phyloP scores from a whole-genome alignment of 2,329 filamentous ascomycete species.

The Bipolaris oryzae region DNA sequence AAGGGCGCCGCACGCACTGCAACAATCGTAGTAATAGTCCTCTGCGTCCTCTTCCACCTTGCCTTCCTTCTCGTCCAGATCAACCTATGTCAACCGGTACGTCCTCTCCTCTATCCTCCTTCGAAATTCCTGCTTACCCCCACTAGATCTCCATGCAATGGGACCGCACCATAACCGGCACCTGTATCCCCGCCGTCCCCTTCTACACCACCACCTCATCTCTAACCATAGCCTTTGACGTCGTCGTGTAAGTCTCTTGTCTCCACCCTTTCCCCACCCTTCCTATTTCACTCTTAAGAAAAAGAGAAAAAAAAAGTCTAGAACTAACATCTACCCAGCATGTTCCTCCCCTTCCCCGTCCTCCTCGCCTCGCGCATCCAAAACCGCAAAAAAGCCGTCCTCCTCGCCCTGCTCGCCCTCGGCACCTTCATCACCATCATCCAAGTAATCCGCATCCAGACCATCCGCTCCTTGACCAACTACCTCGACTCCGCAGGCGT shows the following conservation, averaged over 20 bases:
- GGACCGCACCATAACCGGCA: constrained; percentile 17
- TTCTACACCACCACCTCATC: constrained; percentile 25
- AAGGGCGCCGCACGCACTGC: constrained; percentile 17
- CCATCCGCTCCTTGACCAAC: constrained; percentile 19
- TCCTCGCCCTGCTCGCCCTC: constrained; percentile 18
- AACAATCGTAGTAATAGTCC: constrained; percentile 16
- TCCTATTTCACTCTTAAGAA: too few species aligned
- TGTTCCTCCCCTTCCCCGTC: constrained; percentile 22
- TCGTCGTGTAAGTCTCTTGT: constrained; percentile 19
- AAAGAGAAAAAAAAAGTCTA: too few species aligned
- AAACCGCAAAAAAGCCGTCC: constrained; percentile 19
- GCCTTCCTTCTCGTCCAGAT: constrained; percentile 18
- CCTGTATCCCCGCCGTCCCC: constrained; percentile 19
- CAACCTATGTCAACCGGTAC: constrained; percentile 23
- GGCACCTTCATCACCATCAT: constrained; percentile 25
- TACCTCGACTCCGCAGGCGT: constrained; percentile 22
- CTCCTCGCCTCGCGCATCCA: constrained; percentile 18
- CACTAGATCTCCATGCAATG: constrained; percentile 19
- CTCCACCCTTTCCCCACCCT: too few species aligned
- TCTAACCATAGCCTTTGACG: constrained; percentile 18
- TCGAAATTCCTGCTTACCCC: not conserved
- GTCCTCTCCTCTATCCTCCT: not conserved
- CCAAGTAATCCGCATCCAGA: constrained; percentile 20
- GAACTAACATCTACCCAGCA: too few species aligned
- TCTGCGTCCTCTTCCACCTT: constrained; percentile 19